phyloP scores from a whole-genome alignment of 306 rosid genomes.

The Dicorynia guianensis region DNA sequence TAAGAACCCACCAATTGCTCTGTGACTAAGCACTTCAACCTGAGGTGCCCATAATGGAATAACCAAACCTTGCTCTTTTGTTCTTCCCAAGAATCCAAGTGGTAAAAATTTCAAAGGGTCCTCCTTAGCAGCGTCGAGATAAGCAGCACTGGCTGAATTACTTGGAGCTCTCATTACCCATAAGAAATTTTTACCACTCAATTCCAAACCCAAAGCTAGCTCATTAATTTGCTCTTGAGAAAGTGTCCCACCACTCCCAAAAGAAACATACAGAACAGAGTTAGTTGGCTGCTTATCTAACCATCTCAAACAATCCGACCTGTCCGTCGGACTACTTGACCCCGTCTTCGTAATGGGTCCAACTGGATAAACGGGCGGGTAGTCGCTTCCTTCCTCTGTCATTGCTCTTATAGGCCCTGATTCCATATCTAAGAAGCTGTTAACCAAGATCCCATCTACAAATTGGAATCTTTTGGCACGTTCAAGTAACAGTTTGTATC shows the following conservation, averaged over 20 bases:
- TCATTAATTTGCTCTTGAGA: neutral
- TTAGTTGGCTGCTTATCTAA: slow-evolving; percentile 17
- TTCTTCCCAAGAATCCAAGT: neutral
- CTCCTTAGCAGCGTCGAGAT: neutral
- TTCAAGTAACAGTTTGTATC: neutral
- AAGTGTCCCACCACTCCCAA: slow-evolving; percentile 19
- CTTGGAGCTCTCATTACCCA: slow-evolving; percentile 23
- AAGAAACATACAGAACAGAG: slow-evolving; percentile 9
- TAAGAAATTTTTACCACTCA: slow-evolving; percentile 5
- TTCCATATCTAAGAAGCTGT: slow-evolving; percentile 37
- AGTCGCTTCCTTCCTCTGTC: neutral
- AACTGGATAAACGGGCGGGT: neutral
- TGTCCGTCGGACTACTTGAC: neutral
- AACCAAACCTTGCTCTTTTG: too few relatives aligned
- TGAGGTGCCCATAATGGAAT: too few relatives aligned
- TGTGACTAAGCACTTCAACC: too few relatives aligned
- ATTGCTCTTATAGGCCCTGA: neutral
- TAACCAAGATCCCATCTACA: slow-evolving; percentile 31
- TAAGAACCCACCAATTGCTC: too few relatives aligned
- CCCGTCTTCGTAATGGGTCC: slow-evolving; percentile 34
- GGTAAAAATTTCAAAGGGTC: slow-evolving; percentile 4
- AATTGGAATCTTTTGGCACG: neutral
- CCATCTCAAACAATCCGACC: slow-evolving; percentile 13
- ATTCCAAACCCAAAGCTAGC: slow-evolving; percentile 23
- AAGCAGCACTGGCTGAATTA: too few relatives aligned